Evolutionary conservation across 768 basidiomycete species (phyloP), one percentile per base, ranked within the genome.

Genomic region (Kwoniella heveanensis): DNA sequence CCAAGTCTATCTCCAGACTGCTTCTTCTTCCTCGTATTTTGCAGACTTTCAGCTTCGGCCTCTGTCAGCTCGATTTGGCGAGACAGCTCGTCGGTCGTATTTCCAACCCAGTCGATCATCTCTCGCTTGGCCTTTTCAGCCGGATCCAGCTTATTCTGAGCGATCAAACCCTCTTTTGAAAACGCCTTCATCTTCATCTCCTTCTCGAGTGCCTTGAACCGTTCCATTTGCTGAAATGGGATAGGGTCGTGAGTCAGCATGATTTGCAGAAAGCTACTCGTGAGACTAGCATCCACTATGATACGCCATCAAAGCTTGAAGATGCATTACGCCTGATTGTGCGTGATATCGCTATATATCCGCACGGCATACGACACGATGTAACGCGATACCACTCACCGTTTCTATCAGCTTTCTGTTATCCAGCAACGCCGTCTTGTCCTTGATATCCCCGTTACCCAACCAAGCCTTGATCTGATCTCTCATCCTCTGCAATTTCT

Each of bases 151-250:
- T 91, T 92, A 37, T 91, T 86, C 12, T 92, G 91, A 64, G 93
- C 91, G 65, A 89, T 96, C 46, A 99, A 85, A 46, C 96, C 96
- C 81, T 98, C 96, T 77, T 98, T 99, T 21, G 94, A 97, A 82
- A 98, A 99, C 0, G 96, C 96, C 81, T 99, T 99, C 62, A 96
- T 98, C 85, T 99, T 99, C 95, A 98, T 98, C 82, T 99, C 96
- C 83, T 98, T 99, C 83, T 99, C 96, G 82, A 94, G 93, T 24
- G 95, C 95, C 77, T 99, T 99, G 87, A 99, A 99, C 79, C 92
- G 94, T 83, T 99, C 96, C 96, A 99, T 99, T 98, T 98, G 96
- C 96, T 98, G 55, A n/a, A 29, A 21, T 9, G 21, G 47, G 26
- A 19, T 36, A 25, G 48, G 8, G 19, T 32, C 7, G 32, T 6